Evolutionary conservation across 768 basidiomycete genomes (phyloP), one percentile per base, ranked within the genome.

Genomic region (Trametes punicea): DNA sequence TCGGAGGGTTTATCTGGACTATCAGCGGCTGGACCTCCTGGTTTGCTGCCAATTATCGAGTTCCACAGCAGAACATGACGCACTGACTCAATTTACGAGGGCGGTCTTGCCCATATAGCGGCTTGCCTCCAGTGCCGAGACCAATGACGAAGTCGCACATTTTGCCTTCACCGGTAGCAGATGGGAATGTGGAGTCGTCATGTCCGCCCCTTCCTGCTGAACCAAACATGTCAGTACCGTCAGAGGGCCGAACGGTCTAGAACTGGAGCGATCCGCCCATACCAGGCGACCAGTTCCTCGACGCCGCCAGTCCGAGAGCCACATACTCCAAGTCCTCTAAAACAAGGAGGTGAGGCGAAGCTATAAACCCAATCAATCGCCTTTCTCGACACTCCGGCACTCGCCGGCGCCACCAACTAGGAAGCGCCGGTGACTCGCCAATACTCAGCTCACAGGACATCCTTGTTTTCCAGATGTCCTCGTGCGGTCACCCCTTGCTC

Each of bases 131-230:
- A 38, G 48, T 57, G 56, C 49, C 56, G 48, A 51, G 56, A 57
- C 56, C 50, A 45, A 57, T 57, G 56, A 57, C 56, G 56, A 47
- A 29, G 49, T 10, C 15, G 29, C 29, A 40, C 44, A n/a, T 26
- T 46, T 21, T 41, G 40, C 31, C 33, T 56, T 56, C 55, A 33
- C 55, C 55, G 50, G 39, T 50, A 26, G 31, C 36, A 42, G 46
- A 52, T 59, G 57, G 57, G 57, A 59, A 59, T 49, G 57, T 54
- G 57, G 57, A 58, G 57, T 53, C 39, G 39, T 23, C 50, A 38
- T 45, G 56, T 50, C 42, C 55, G 47, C 36, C 31, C 40, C 41
- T 40, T 23, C 18, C 44, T 57, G 36, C 45, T 57, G 56, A 51
- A 41, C 52, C 36, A 38, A 31, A 26, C 42, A 23, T 13, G 23